Evolutionary conservation across 805 yeast genomes (phyloP), one percentile per base, ranked within the genome.

Genomic region (Saturnispora sanitii): DNA sequence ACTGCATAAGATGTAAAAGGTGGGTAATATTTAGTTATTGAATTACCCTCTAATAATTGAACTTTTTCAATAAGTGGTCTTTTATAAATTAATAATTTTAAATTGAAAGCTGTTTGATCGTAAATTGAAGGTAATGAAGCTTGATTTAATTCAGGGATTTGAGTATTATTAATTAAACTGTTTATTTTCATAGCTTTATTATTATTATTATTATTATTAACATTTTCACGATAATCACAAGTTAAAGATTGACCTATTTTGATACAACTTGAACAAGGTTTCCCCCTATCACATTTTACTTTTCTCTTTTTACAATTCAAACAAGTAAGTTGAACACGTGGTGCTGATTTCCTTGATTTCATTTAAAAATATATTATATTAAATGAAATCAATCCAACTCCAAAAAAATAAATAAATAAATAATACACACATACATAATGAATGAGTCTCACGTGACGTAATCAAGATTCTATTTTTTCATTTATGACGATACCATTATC

Each of bases 401-500:
- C 31, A 28, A 6, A 28, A 28, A 28, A 13, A 28, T 8, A 28
- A 28, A 28, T 6, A 28, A 15, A 28, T 7, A 28, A 12, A 28
- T 6, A 28, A 28, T 13, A 13, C 6, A 25, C 8, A 12, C 12
- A 25, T 25, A 25, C 8, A 25, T 25, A 25, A 25, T 25, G n/a
- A 28, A 28, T 28, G 6, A 15, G 31, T 8, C 6, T 15, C 6
- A 22, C 9, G 9, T 6, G n/a, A 29, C 4, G 18, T 6, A 15
- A 16, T 20, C 6, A 31, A 18, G 17, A 19, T 20, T 31, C 5
- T n/a, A 27, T 27, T n/a, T 28, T 12, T n/a, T 28, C 13, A 28
- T 28, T 6, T 29, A 30, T 23, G 5, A 23, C 34, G 12, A 67
- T 52, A 0, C 75, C 76, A 3, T 43, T 40, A 23, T 62, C 53